Base-by-base conservation (phyloP, 805 yeast genomes). In the Saturnispora saitoi region DNA sequence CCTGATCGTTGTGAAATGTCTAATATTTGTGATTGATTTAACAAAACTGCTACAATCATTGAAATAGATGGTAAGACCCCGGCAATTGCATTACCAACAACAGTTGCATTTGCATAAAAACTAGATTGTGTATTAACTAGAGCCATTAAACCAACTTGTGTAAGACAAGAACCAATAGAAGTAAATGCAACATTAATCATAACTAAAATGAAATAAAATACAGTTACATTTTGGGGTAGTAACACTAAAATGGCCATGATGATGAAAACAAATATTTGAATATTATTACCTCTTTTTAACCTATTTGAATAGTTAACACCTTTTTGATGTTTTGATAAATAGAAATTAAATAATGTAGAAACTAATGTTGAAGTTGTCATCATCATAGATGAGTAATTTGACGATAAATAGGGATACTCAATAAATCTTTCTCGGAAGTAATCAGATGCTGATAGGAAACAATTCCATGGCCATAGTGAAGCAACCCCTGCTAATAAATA, bases 401-500 rank as follows among this genome's bases (percentile, higher is more conserved):
- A 72, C 10, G 84, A 73, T 56, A 82, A 64, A 1, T 65, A 44
- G 2, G 83, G 76, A 3, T 67, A 65, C n/a, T 62, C 69, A 17
- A 64, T 66, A 53, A 91, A 78, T 56, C 89, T 62, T 54, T 77
- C 74, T 50, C 76, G 72, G 58, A 88, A 87, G 65, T 87, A 89
- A 8, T 84, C 83, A 0, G 95, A 77, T 0, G 96, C 96, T 1
- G 95, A 80, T 9, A 93, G 66, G 54, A 90, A 83, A 56, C 93
- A 81, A 70, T 91, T 93, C 96, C 98, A 91, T 0, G 98, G 98
- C 97, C 98, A 91, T 19, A 91, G 71, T 19, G 84, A 70, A 1
- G 95, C 83, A 12, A 87, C 72, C 0, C 97, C 97, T 7, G 86
- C 73, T 11, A 77, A 56, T 22, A 80, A 66, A 58, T 83, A 88